A percentile compares a stretch with the other conserved stretches of the same genome.
These are phyloP conservation scores for Calonectria pseudoreteaudii DNA, from an alignment of 2,329 filamentous ascomycete genomes.

Conservation along the genomic window DNA sequence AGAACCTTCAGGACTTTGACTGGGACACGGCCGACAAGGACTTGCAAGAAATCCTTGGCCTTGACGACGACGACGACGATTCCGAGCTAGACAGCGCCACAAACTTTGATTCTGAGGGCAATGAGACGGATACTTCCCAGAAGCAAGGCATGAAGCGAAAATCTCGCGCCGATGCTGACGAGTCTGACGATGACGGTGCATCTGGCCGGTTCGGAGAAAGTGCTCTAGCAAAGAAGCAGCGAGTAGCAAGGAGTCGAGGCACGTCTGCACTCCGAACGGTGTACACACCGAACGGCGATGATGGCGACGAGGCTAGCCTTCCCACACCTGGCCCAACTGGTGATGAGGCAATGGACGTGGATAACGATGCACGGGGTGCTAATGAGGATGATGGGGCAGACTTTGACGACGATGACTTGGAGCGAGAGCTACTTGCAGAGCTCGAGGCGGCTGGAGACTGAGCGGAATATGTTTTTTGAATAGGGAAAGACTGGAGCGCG, in stretches of 20 bases:
- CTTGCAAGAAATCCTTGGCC: conserved; percentile 77
- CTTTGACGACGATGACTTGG: conserved; percentile 68
- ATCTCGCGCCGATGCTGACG: conserved; percentile 43
- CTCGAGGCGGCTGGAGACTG: conserved; percentile 57
- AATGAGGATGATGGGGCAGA: conserved; percentile 51
- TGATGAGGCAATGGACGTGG: conserved; percentile 47
- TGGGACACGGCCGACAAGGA: conserved; percentile 77
- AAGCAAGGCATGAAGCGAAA: conserved; percentile 51
- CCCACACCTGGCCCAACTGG: conserved; percentile 54
- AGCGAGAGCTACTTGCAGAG: conserved; percentile 72
- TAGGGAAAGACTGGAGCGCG: not conserved
- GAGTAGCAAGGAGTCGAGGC: conserved; percentile 57
- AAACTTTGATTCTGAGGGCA: conserved; percentile 45
- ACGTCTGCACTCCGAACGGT: conserved; percentile 61
- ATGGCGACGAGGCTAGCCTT: conserved; percentile 49
- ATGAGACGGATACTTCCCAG: conserved; percentile 39
- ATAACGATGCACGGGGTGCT: conserved; percentile 43
- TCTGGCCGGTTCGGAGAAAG: conserved; percentile 50
- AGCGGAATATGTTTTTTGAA: conserved; percentile 19
- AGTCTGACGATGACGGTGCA: conserved; percentile 48
- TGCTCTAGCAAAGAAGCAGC: conserved; percentile 63
- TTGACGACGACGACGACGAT: conserved; percentile 63
- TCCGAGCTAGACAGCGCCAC: conserved; percentile 43
- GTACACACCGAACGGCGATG: conserved; percentile 53
- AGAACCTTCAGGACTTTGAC: conserved; percentile 69